Base-by-base conservation (phyloP, 306 rosid genomes). In the Dalbergia cultrata region DNA sequence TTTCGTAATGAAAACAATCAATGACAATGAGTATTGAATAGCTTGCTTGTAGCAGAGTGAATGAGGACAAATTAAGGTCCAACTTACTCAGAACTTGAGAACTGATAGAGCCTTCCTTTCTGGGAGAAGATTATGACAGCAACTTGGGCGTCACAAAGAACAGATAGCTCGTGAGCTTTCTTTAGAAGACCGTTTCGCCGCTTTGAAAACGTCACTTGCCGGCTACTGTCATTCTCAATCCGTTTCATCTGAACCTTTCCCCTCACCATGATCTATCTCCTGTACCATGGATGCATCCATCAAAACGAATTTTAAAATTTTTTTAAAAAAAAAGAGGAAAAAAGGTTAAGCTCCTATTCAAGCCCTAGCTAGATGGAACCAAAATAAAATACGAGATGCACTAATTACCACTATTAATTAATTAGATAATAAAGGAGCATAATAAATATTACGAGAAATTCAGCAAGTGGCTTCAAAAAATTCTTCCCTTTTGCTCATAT, bases 131-230 rank as follows among this genome's bases (percentile, higher is more conserved):
- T 35, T n/a, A 92, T 80, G 5, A 79, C 89, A 10, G 90, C 91
- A 61, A 92, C 81, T 78, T 88, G 81, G 3, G 90, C 92, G 10
- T 92, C 94, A 79, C 94, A 90, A 0, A 92, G 94, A 26, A 92
- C 89, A 0, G 93, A 90, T 53, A 92, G 89, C 82, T 92, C 97
- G 50, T 56, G 67, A 14, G 97, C 97, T 47, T 91, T 91, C 89
- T 89, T 91, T 60, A 91, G 59, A 52, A 88, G 77, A 60, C 97
- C 97, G 22, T 34, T 83, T 83, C 89, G 34, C 11, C 94, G 85
- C 85, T 92, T 90, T 4, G 93, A 82, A 70, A 92, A 90, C 0
- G 94, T 88, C 71, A 88, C 97, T 75, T 89, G 93, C 49, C 96
- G 79, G 74, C 70, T 91, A 3, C 84, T 77, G 7, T 82, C 80